Evolutionary conservation across 495 filamentous ascomycete species (phyloP).

Genomic region (Margaritispora aquatica): DNA sequence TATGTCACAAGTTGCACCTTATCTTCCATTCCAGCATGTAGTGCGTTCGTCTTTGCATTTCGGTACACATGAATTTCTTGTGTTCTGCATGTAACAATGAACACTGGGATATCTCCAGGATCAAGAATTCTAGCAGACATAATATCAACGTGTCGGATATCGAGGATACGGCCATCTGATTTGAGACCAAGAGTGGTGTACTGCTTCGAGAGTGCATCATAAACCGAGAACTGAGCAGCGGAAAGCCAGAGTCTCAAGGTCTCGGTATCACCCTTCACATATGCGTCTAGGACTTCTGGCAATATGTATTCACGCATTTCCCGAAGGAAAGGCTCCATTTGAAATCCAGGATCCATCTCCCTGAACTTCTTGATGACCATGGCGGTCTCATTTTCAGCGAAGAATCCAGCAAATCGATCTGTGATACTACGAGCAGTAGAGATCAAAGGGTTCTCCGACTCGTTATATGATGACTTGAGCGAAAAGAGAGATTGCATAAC

Average conservation of each 20-base stretch:
- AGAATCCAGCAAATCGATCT: conserved; percentile 89
- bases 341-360: conserved; percentile 93
- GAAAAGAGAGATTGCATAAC: conserved; percentile 85
- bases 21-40: conserved; percentile 98
- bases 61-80: conserved; percentile 97
- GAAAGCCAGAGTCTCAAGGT: conserved; percentile 91
- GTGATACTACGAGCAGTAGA: conserved; percentile 88
- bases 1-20: conserved; percentile 97
- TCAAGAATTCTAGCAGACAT: conserved; percentile 84
- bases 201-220: conserved; percentile 88
- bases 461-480: conserved; percentile 78
- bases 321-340: conserved; percentile 85
- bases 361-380: conserved; percentile 95
- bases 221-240: conserved; percentile 90
- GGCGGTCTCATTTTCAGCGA: conserved; percentile 96
- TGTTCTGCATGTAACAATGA: conserved; percentile 93
- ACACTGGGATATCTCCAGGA: conserved; percentile 95
- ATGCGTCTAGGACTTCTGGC: conserved; percentile 94
- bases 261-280: conserved; percentile 91
- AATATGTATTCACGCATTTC: conserved; percentile 98
- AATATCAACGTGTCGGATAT: conserved; percentile 91
- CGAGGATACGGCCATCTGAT: conserved; percentile 88
- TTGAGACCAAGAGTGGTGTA: conserved; percentile 89
- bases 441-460: conserved; percentile 95
- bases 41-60: conserved; percentile 78